Evolutionary conservation across 768 basidiomycete species (phyloP), one percentile per base, ranked within the genome.

Genomic region (Trametes punicea): DNA sequence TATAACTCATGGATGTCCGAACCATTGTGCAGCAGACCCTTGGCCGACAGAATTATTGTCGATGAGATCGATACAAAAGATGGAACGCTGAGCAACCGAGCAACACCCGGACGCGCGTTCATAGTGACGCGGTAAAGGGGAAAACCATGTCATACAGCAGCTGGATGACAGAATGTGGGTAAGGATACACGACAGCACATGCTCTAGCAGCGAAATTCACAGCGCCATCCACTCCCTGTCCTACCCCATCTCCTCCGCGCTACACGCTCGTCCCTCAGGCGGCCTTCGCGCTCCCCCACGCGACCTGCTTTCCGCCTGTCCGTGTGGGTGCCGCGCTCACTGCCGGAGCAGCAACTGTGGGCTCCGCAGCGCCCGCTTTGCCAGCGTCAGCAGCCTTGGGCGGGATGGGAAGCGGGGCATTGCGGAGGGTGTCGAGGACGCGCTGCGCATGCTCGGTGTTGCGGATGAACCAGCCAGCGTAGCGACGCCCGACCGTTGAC

Each of bases 381-480:
- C 46, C 23, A 34, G 64, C 41, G 13, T 66, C 59, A 23, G 41
- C 53, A n/a, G 60, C 39, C 55, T 63, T 64, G 11, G 56, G 57
- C 6, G 64, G 61, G 15, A 62, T 60, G 3, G 84, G 84, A 10
- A 87, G 69, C 27, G 85, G 82, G 30, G 74, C 73, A 39, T 74
- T 72, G 59, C 77, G 85, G 62, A 97, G 75, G 57, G 87, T 86
- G 64, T 95, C 93, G 59, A 87, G 78, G 53, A 95, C 89, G 62
- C 90, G 82, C 66, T 93, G 90, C 23, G 93, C 87, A 62, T 93
- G 84, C 70, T 97, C 94, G 4, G 93, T 91, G 71, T 95, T 93
- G 63, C 93, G 87, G 73, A 98, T 95, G 75, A 98, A 98, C 91
- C 93, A 97, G 34, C 93, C 92, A 2, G 93, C 96, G 71, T 93